These are phyloP conservation scores for Achaetomium macrosporum DNA, from an alignment of 2,329 filamentous ascomycete species.

Conservation along the genomic window DNA sequence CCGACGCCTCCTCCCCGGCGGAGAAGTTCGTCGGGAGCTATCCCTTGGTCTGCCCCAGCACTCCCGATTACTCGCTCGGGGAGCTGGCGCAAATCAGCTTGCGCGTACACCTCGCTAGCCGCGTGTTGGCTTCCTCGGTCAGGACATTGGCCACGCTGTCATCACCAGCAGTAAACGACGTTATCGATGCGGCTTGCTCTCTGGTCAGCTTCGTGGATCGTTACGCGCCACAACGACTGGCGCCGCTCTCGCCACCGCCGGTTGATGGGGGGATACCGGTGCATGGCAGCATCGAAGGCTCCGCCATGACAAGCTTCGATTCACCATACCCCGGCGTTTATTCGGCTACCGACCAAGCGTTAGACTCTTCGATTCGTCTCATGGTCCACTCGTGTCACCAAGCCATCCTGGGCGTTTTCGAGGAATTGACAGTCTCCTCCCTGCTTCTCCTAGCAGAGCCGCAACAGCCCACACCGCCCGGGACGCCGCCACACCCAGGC, in stretches of 20 bases:
- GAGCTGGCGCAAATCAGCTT: constrained; percentile 11
- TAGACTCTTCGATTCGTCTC: constrained; percentile 9
- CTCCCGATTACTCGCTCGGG: constrained; percentile 3
- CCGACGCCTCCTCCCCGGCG: background rate
- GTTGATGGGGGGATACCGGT: background rate
- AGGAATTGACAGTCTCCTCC: constrained; percentile 8
- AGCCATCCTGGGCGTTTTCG: constrained; percentile 14
- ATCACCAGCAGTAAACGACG: constrained; percentile 13
- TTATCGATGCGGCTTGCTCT: constrained; percentile 14
- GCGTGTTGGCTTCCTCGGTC: background rate
- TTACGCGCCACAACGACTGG: background rate
- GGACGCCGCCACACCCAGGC: background rate
- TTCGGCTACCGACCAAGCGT: background rate
- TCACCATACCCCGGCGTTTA: background rate
- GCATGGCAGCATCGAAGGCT: background rate
- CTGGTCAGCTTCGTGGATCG: constrained; percentile 13
- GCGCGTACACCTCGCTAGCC: constrained; percentile 15
- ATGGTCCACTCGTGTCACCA: constrained; percentile 14
- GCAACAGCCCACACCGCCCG: constrained; percentile 4
- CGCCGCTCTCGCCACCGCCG: background rate
- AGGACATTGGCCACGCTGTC: background rate
- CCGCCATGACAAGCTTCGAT: background rate
- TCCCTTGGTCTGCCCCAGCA: constrained; percentile 2
- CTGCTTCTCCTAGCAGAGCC: background rate
- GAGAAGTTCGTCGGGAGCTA: background rate